These are phyloP conservation scores for Micractinium conductrix DNA, from an alignment of 139 green algal genomes.

Conservation along the genomic window DNA sequence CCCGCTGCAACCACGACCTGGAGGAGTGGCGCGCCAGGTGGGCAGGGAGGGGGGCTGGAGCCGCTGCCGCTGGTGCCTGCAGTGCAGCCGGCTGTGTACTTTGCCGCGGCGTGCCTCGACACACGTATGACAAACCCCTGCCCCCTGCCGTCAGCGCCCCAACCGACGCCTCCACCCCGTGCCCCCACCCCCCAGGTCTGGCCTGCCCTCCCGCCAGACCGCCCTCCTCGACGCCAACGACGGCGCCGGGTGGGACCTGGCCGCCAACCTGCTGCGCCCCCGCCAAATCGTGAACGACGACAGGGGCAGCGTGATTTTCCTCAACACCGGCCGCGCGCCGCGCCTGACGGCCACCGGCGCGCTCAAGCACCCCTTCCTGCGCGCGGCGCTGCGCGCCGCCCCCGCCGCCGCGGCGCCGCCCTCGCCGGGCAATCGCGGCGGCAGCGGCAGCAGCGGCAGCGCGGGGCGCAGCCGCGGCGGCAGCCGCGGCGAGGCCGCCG, in stretches of 20 bases:
- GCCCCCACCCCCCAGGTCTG: background rate
- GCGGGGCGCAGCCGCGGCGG: conserved; percentile 4
- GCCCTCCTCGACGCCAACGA: conserved; percentile 79
- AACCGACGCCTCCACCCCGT: background rate
- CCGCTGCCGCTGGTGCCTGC: background rate
- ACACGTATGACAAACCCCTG: too few species aligned
- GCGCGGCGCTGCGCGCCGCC: background rate
- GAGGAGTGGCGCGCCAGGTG: conserved; percentile 63
- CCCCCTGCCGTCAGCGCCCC: background rate
- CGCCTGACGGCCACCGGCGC: conserved; percentile 52
- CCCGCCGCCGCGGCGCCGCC: background rate
- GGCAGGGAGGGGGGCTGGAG: background rate
- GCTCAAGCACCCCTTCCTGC: conserved; percentile 63
- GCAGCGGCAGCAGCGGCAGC: background rate
- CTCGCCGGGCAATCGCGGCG: conserved; percentile 8
- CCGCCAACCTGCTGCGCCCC: conserved; percentile 63
- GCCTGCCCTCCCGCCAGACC: conserved; percentile 62
- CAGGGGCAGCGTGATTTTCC: conserved; percentile 64
- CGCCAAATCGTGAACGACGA: conserved; percentile 49
- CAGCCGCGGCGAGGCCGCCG: background rate
- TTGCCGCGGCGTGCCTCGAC: too few species aligned
- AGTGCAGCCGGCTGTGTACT: background rate
- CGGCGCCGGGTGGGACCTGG: conserved; percentile 72
- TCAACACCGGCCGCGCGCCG: conserved; percentile 38
- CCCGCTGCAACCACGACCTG: conserved; percentile 76